Conservation (phyloP, 768 basidiomycete species). For the Panaeolus papilionaceus region DNA sequence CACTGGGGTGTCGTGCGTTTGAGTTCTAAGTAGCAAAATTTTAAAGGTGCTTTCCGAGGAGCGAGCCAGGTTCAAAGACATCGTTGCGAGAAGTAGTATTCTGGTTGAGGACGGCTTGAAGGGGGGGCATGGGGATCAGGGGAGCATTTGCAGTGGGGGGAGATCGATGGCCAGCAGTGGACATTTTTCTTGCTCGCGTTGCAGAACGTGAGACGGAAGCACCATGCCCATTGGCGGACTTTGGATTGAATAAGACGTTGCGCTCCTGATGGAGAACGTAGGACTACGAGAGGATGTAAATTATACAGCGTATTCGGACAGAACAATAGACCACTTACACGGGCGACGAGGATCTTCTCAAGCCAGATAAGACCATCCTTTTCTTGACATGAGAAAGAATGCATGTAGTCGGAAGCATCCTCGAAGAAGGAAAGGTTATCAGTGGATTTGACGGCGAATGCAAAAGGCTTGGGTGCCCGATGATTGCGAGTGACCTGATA, state of each 20-base stretch:
- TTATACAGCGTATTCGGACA: constrained; percentile 20
- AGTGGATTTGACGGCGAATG: constrained; percentile 88
- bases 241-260: constrained; percentile 63
- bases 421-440: constrained; percentile 89
- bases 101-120: constrained; percentile 30
- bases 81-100: constrained; percentile 39
- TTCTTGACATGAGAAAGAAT: constrained; percentile 81
- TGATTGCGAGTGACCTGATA: constrained; percentile 79
- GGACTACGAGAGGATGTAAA: constrained; percentile 53
- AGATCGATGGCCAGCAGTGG: constrained; percentile 23
- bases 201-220: constrained; percentile 44
- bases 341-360: constrained; percentile 79
- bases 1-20: not conserved
- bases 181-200: constrained; percentile 40
- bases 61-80: constrained; percentile 78
- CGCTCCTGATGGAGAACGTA: constrained; percentile 85
- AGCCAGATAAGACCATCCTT: constrained; percentile 81
- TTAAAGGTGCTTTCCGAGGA: constrained; percentile 59
- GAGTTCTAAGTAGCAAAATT: constrained; percentile 12
- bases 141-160: constrained; percentile 39
- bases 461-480: constrained; percentile 84
- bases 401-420: constrained; percentile 85
- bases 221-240: constrained; percentile 35
- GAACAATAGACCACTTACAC: constrained; percentile 56
- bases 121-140: constrained; percentile 50